Percentiles rank a stretch among this genome's conserved stretches.
These are phyloP conservation scores for Aspergillus latus DNA, from an alignment of 2,329 filamentous ascomycete genomes.

Conservation along the genomic window DNA sequence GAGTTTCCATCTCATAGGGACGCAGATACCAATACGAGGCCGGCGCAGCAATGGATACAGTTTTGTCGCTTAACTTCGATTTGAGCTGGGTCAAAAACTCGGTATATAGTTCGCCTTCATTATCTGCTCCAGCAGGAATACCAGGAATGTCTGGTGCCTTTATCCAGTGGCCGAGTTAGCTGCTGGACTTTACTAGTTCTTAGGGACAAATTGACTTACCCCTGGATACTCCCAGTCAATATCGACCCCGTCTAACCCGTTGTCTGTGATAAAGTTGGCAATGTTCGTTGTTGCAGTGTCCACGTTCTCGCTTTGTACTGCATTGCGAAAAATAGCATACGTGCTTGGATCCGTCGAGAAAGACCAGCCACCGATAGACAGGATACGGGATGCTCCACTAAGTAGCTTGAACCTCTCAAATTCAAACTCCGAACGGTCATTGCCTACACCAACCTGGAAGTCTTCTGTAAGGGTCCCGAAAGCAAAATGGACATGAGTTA, in stretches of 20 bases:
- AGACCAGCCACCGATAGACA: constrained; percentile 50
- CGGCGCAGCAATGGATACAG: constrained; percentile 29
- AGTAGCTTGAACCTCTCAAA: constrained; percentile 37
- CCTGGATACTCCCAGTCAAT: constrained; percentile 19
- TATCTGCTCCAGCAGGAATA: constrained; percentile 30
- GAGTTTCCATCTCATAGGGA: constrained; percentile 13
- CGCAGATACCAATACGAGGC: constrained; percentile 18
- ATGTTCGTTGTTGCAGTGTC: constrained; percentile 39
- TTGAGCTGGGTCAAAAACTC: constrained; percentile 27
- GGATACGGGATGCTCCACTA: constrained; percentile 35
- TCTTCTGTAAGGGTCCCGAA: constrained; percentile 38
- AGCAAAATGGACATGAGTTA: constrained; percentile 39
- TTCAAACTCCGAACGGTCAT: constrained; percentile 24
- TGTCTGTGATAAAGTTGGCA: constrained; percentile 20
- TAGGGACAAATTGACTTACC: constrained; percentile 1
- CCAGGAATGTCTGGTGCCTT: constrained; percentile 14
- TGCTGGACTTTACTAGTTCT: neutral
- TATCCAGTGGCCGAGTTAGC: neutral
- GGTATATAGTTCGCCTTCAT: constrained; percentile 39
- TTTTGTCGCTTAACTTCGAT: constrained; percentile 17
- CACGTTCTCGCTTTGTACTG: constrained; percentile 40
- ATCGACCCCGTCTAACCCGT: constrained; percentile 1
- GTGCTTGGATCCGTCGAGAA: constrained; percentile 42
- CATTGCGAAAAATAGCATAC: constrained; percentile 41
- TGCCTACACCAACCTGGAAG: constrained; percentile 29